A percentile compares a stretch with the other conserved stretches of the same genome.
These are phyloP conservation scores for Aphanomyces euteiches DNA, from an alignment of 352 stramenopile genomes.

Conservation along the genomic window DNA sequence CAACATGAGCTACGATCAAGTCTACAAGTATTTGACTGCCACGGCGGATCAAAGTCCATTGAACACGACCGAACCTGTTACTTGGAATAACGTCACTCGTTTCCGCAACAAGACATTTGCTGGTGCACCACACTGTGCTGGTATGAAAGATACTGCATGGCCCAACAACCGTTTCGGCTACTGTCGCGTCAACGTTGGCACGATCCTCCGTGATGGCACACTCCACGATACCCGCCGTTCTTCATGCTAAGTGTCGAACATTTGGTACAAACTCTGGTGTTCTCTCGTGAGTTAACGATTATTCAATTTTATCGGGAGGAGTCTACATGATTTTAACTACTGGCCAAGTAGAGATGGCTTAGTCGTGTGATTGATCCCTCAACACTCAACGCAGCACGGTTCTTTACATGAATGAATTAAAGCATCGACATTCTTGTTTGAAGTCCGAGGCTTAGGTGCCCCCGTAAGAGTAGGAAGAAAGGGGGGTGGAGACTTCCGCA, in stretches of 20 bases:
- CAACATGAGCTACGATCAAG: constrained; percentile 31
- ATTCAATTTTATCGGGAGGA: not conserved
- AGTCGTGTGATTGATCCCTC: no score
- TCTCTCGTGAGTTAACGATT: not conserved
- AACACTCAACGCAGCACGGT: no score
- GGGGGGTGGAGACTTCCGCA: no score
- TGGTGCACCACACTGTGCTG: constrained; percentile 38
- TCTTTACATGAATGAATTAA: no score
- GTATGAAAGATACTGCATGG: constrained; percentile 37
- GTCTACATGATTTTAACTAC: no score
- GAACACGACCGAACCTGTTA: not conserved
- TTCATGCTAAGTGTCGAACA: not conserved
- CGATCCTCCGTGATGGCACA: constrained; percentile 26
- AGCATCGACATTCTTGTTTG: no score
- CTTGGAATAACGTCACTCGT: not conserved
- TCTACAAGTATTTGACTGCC: constrained; percentile 26
- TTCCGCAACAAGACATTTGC: constrained; percentile 34
- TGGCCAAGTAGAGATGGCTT: no score
- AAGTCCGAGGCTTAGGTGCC: no score
- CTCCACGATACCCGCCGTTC: not conserved
- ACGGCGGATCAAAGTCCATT: constrained; percentile 5
- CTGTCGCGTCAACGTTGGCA: constrained; percentile 33
- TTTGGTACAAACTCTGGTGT: not conserved
- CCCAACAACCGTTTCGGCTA: constrained; percentile 47
- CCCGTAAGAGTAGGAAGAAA: no score